Evolutionary conservation across 2,329 filamentous ascomycete genomes (phyloP).

Genomic region (Microdochium paspali): DNA sequence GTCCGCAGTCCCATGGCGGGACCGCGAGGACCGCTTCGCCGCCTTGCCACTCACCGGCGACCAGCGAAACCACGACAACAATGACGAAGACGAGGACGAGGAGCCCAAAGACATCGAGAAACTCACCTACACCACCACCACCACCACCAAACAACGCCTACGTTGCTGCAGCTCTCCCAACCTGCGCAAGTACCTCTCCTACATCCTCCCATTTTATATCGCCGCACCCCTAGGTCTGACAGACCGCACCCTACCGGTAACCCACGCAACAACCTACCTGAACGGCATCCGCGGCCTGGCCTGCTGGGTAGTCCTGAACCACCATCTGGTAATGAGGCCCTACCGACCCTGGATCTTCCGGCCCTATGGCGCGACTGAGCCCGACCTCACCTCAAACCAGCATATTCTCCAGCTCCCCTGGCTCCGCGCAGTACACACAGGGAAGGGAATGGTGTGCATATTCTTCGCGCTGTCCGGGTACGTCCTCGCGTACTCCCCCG

Average conservation of each 20-base stretch:
- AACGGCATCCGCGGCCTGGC: conserved; percentile 4
- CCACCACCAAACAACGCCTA: not conserved
- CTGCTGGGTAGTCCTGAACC: conserved; percentile 2
- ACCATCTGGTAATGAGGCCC: conserved; percentile 1
- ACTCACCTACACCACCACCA: not conserved
- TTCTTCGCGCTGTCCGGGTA: conserved; percentile 3
- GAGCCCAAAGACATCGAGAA: not conserved
- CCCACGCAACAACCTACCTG: conserved; percentile 1
- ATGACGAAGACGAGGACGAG: not conserved
- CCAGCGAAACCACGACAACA: not conserved
- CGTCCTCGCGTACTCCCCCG: conserved; percentile 1
- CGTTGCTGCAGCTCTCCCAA: not conserved
- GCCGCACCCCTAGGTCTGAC: conserved; percentile 1
- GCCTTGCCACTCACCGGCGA: not conserved
- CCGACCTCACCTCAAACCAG: not conserved
- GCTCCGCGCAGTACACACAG: not conserved
- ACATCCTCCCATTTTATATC: conserved; percentile 1
- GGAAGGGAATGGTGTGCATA: conserved; percentile 3
- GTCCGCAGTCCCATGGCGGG: not conserved
- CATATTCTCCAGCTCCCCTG: conserved; percentile 1
- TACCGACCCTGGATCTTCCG: not conserved
- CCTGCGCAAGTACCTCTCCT: not conserved
- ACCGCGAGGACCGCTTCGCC: not conserved
- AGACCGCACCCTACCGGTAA: not conserved
- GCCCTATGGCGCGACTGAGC: not conserved